A percentile compares a stretch with the other conserved stretches of the same genome.
Conservation (phyloP, 768 basidiomycete genomes). For the Agrocybe chaxingu region DNA sequence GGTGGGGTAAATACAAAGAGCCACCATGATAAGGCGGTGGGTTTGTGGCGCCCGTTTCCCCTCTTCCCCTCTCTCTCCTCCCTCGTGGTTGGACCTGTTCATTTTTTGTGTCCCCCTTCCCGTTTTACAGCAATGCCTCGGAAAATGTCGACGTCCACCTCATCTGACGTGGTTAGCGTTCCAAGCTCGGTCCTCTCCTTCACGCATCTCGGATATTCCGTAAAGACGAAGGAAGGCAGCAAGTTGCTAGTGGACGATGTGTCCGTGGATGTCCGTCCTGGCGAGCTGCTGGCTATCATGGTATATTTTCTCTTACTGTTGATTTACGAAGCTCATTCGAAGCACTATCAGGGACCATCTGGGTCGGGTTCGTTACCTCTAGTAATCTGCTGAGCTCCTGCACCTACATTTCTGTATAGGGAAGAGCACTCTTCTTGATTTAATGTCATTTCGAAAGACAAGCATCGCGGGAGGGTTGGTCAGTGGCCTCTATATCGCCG, state of each 20-base stretch:
- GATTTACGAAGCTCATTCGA: neutral
- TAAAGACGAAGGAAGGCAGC: constrained; percentile 16
- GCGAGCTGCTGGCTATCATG: constrained; percentile 42
- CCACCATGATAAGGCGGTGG: too few species aligned
- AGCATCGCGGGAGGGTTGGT: constrained; percentile 27
- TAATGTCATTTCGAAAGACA: constrained; percentile 39
- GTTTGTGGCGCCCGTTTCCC: too few species aligned
- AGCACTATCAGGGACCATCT: constrained; percentile 35
- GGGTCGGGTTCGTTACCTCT: constrained; percentile 31
- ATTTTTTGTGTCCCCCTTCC: too few species aligned
- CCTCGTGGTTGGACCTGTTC: too few species aligned
- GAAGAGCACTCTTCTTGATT: constrained; percentile 43
- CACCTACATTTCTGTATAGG: constrained; percentile 18
- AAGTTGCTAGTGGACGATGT: constrained; percentile 38
- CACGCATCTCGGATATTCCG: constrained; percentile 30
- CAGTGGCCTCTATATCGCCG: constrained; percentile 4
- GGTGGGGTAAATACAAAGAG: too few species aligned
- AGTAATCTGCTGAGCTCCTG: neutral
- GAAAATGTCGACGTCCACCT: neutral
- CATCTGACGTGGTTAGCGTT: neutral
- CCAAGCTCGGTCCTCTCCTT: constrained; percentile 29
- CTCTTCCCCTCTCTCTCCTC: too few species aligned
- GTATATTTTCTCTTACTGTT: constrained; percentile 17
- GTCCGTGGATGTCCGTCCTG: constrained; percentile 33
- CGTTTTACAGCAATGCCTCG: too few species aligned